Base-by-base conservation (phyloP, 2,329 filamentous ascomycete genomes). In the Microcyclosporella mali region DNA sequence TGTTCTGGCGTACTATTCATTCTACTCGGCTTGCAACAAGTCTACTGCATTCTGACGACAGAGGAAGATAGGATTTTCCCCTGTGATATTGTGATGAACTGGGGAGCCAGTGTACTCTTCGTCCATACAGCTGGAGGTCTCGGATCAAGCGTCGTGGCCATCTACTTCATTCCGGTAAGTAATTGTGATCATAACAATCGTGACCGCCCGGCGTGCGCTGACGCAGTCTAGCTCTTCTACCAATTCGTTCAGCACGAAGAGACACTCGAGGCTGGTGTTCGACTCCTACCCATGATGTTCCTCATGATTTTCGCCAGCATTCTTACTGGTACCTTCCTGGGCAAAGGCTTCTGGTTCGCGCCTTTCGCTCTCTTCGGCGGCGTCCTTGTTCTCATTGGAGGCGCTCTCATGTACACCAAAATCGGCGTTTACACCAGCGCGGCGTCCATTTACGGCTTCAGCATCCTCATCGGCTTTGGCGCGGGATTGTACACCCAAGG, bases 161-260 rank as follows among this genome's bases (percentile, higher is more conserved):
- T 73, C 4, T 79, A 78, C 60, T 79, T 73, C 57, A 69, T 73
- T 7, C 75, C 76, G 0, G n/a, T n/a, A n/a, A n/a, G n/a, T n/a
- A n/a, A n/a, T n/a, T n/a, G n/a, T n/a, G n/a, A n/a, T n/a, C n/a
- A n/a, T n/a, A n/a, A n/a, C n/a, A n/a, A n/a, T n/a, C n/a, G n/a
- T n/a, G n/a, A n/a, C n/a, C n/a, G n/a, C n/a, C n/a, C n/a, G n/a
- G n/a, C n/a, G n/a, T n/a, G n/a, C n/a, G n/a, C n/a, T n/a, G n/a
- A n/a, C n/a, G n/a, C n/a, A n/a, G n/a, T n/a, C n/a, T n/a, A n/a
- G n/a, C 60, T 78, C 31, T 14, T 33, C 60, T 78, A 78, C 56
- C 70, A 74, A 43, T 79, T 78, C 52, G 66, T 65, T 0, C 64
- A 61, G 2, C 68, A 68, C 3, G 71, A 73, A 31, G 57, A 50